Percentiles rank a stretch among this genome's conserved stretches.
phyloP scores from a whole-genome alignment of 805 yeast genomes.

The Hanseniaspora taiwanica region DNA sequence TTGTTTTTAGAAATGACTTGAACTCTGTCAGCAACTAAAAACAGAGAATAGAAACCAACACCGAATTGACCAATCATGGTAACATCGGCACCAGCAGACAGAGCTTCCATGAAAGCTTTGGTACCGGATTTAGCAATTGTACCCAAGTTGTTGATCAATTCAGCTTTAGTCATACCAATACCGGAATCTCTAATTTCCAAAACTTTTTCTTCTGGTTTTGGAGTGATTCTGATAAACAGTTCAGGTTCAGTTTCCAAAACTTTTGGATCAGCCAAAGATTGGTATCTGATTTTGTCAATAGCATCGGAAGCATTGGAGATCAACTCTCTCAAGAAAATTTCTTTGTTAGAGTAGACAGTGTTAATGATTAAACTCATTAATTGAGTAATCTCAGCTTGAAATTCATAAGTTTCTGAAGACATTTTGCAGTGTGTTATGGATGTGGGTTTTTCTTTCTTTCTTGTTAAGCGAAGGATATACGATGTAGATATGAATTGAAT shows the following conservation, averaged over 20 bases:
- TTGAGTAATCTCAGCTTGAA: conserved; percentile 99
- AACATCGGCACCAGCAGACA: conserved; percentile 98
- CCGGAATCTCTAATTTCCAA: conserved; percentile 98
- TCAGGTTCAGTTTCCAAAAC: conserved; percentile 92
- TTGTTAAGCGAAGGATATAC: not conserved
- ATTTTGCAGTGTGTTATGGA: conserved; percentile 19
- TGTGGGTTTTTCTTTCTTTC: not conserved
- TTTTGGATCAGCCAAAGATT: conserved; percentile 84
- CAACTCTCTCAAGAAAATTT: conserved; percentile 96
- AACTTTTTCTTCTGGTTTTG: conserved; percentile 86
- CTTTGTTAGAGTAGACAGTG: conserved; percentile 99
- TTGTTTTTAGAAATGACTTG: conserved; percentile 97
- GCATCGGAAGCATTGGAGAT: conserved; percentile 99
- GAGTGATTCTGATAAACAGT: conserved; percentile 93
- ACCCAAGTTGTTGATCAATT: conserved; percentile 97
- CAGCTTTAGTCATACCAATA: conserved; percentile 99
- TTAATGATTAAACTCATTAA: conserved; percentile 98
- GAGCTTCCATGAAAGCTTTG: conserved; percentile 98
- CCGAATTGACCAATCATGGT: conserved; percentile 99
- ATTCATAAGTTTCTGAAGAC: conserved; percentile 78
- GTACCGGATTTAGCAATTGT: conserved; percentile 99
- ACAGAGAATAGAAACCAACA: conserved; percentile 99
- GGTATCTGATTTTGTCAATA: conserved; percentile 93
- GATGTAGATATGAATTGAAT: no score
- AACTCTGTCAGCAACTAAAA: conserved; percentile 97